A percentile compares a stretch with the other conserved stretches of the same genome.
phyloP scores from a whole-genome alignment of 805 yeast genomes.

The Kodamaea kakaduensis region DNA sequence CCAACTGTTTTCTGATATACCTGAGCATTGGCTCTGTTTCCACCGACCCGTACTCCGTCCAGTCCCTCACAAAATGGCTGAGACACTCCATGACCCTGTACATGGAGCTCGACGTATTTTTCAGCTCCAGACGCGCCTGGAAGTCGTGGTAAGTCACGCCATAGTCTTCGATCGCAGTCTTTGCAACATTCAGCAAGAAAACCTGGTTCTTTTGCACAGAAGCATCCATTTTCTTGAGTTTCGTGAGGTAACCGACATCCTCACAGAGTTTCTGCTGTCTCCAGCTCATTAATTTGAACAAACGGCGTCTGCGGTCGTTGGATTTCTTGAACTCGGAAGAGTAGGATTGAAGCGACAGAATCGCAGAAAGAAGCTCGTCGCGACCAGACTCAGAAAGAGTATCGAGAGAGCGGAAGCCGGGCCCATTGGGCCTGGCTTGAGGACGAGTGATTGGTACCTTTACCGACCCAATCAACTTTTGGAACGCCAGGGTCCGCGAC shows the following conservation, averaged over 20 bases:
- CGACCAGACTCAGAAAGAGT: slow-evolving; percentile 19
- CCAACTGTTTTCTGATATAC: slow-evolving; percentile 47
- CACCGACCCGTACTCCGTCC: slow-evolving; percentile 48
- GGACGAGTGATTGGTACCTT: slow-evolving; percentile 1
- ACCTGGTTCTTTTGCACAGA: slow-evolving; percentile 46
- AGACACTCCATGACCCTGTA: slow-evolving; percentile 61
- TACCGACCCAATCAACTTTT: slow-evolving; percentile 1
- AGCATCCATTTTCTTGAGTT: slow-evolving; percentile 47
- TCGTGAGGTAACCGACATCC: slow-evolving; percentile 50
- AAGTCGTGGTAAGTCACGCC: slow-evolving; percentile 45
- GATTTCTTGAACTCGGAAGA: slow-evolving; percentile 32
- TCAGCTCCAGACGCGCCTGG: slow-evolving; percentile 6
- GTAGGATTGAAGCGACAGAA: slow-evolving; percentile 47
- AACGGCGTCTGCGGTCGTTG: slow-evolving; percentile 43
- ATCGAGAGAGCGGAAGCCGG: background rate
- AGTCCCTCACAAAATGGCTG: slow-evolving; percentile 77
- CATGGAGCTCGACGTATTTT: slow-evolving; percentile 16
- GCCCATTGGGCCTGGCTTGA: background rate
- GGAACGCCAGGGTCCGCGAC: slow-evolving; percentile 24
- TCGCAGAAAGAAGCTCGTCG: slow-evolving; percentile 37
- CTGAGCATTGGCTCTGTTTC: slow-evolving; percentile 53
- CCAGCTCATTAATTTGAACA: slow-evolving; percentile 47
- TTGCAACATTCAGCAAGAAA: slow-evolving; percentile 44
- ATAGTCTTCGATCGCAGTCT: slow-evolving; percentile 34
- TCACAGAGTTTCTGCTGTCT: slow-evolving; percentile 54